A percentile compares a stretch with the other conserved stretches of the same genome.
phyloP scores from a whole-genome alignment of 371 early-diverging fungal genomes.

The Lichtheimia ramosa region DNA sequence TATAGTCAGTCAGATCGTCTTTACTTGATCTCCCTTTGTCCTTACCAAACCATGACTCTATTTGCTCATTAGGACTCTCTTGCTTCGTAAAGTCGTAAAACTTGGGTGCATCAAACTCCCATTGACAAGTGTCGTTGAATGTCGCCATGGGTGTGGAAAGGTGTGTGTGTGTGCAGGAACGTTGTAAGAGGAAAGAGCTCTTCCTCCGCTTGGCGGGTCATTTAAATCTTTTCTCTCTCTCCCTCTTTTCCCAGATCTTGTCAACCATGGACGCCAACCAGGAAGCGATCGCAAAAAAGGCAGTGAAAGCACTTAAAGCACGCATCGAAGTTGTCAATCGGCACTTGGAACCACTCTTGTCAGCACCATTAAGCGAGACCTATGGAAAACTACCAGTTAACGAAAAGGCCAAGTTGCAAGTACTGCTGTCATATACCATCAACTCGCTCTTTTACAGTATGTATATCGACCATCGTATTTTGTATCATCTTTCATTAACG shows the following conservation, averaged over 20 bases:
- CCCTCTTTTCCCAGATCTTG: neutral
- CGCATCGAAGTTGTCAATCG: constrained; percentile 40
- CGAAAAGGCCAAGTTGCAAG: constrained; percentile 56
- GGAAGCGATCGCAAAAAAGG: constrained; percentile 24
- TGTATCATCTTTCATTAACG: neutral
- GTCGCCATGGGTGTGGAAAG: neutral
- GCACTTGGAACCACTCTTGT: constrained; percentile 53
- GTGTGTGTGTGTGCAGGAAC: no score
- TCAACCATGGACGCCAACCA: constrained; percentile 7
- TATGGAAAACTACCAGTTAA: constrained; percentile 42
- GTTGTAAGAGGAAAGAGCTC: no score
- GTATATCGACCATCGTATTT: constrained; percentile 5
- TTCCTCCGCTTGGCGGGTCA: no score
- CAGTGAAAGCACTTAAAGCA: constrained; percentile 32
- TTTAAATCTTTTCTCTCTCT: neutral
- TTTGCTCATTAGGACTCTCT: neutral
- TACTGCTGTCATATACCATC: constrained; percentile 52
- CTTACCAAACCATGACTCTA: constrained; percentile 7
- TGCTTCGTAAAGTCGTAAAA: constrained; percentile 3
- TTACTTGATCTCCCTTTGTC: no score
- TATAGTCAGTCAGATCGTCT: no score
- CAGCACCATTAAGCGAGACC: constrained; percentile 41
- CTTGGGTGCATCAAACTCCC: constrained; percentile 9
- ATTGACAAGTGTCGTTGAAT: neutral
- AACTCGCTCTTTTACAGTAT: constrained; percentile 58